phyloP scores from a whole-genome alignment of 148 eudicot species.

The Fagopyrum homotropicum region DNA sequence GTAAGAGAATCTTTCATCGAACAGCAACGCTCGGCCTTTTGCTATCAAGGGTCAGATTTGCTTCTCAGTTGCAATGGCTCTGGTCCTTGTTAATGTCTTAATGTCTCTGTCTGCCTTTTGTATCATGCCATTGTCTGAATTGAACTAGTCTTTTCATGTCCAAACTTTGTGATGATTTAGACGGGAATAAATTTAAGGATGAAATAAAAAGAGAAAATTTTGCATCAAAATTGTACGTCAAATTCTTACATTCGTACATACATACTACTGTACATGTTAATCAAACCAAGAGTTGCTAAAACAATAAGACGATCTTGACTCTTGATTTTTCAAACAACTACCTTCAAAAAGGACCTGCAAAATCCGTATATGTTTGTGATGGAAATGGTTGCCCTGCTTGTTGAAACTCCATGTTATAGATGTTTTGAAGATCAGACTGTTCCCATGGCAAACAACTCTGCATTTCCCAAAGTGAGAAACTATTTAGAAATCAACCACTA shows the following conservation, averaged over 20 bases:
- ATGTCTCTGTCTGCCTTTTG: constrained; percentile 1
- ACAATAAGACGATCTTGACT: not conserved
- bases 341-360: not conserved
- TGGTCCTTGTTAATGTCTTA: not conserved
- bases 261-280: too few relatives aligned
- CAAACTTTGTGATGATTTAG: constrained; percentile 8
- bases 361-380: constrained; percentile 42
- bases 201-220: not conserved
- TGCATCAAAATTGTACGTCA: not conserved
- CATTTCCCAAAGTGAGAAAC: constrained; percentile 16
- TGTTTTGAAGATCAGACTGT: constrained; percentile 44
- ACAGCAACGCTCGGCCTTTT: not conserved
- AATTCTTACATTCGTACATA: not conserved
- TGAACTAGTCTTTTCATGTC: not conserved
- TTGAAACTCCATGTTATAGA: constrained; percentile 57
- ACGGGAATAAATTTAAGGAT: not conserved
- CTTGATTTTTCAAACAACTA: not conserved
- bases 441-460: constrained; percentile 64
- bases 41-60: constrained; percentile 1
- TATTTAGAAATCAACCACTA: not conserved
- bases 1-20: not conserved
- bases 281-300: not conserved
- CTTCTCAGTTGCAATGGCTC: not conserved
- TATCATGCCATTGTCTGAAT: constrained; percentile 7
- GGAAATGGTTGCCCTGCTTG: constrained; percentile 60